Conservation (phyloP, 2,329 filamentous ascomycete genomes). For the Sarocladium kiliense region DNA sequence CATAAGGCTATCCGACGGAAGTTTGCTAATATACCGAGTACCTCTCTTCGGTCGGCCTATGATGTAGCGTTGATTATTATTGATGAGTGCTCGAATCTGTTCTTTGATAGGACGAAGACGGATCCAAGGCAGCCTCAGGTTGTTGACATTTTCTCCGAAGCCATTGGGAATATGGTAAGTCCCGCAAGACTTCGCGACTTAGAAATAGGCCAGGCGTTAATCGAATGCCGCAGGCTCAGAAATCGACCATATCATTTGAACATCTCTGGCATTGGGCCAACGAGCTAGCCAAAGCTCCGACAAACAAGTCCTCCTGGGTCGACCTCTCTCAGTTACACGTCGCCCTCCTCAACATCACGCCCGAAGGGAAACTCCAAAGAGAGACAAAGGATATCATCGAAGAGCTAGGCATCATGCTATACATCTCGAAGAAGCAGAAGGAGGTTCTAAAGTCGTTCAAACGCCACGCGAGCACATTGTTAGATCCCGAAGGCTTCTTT, state of each 20-base stretch:
- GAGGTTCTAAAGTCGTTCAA: constrained; percentile 24
- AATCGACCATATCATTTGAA: constrained; percentile 32
- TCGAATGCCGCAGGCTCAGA: constrained; percentile 25
- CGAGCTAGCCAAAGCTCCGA: not conserved
- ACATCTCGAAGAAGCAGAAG: constrained; percentile 30
- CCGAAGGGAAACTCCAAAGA: constrained; percentile 34
- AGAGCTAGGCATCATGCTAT: constrained; percentile 41
- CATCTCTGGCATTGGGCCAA: constrained; percentile 25
- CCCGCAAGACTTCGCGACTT: too few species aligned
- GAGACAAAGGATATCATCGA: constrained; percentile 43
- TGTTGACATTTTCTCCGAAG: constrained; percentile 34
- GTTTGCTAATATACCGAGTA: constrained; percentile 34
- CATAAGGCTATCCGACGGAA: constrained; percentile 33
- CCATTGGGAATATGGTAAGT: constrained; percentile 36
- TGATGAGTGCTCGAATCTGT: constrained; percentile 32
- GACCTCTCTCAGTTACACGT: constrained; percentile 18
- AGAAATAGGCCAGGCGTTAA: too few species aligned
- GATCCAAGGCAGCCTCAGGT: constrained; percentile 29
- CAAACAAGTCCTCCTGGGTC: not conserved
- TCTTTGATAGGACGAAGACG: constrained; percentile 32
- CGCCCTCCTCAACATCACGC: constrained; percentile 31
- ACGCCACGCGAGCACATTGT: constrained; percentile 14
- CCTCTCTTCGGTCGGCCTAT: constrained; percentile 15
- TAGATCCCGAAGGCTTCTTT: not conserved
- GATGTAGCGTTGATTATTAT: constrained; percentile 32